phyloP scores from a whole-genome alignment of 2,329 filamentous ascomycete genomes.

The Pseudogymnoascus sp. region DNA sequence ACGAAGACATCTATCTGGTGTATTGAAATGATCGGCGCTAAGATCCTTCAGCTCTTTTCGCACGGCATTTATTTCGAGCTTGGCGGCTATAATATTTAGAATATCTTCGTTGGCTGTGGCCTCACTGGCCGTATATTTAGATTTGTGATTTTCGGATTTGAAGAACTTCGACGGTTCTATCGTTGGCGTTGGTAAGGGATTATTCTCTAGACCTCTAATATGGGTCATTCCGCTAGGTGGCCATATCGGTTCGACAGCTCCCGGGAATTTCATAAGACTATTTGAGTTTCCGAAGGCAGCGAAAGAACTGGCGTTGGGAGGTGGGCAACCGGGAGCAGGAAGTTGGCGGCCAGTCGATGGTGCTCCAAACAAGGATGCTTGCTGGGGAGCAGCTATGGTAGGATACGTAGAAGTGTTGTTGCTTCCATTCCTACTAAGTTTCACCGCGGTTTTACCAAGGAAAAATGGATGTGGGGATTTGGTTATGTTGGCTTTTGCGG shows the following conservation, averaged over 20 bases:
- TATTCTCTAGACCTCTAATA: slow-evolving; percentile 40
- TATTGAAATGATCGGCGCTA: slow-evolving; percentile 28
- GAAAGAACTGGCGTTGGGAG: background rate
- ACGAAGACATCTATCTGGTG: slow-evolving; percentile 41
- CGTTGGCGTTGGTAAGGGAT: background rate
- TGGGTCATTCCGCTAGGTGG: slow-evolving; percentile 57
- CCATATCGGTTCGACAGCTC: slow-evolving; percentile 61
- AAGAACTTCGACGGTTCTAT: background rate
- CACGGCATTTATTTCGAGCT: slow-evolving; percentile 6
- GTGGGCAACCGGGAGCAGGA: slow-evolving; percentile 12
- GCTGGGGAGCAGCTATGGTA: slow-evolving; percentile 33
- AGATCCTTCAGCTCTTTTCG: slow-evolving; percentile 14
- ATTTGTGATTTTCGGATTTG: slow-evolving; percentile 17
- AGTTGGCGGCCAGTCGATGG: slow-evolving; percentile 13
- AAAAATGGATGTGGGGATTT: slow-evolving; percentile 56
- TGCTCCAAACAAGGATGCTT: background rate
- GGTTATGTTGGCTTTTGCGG: background rate
- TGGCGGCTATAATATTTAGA: slow-evolving; percentile 16
- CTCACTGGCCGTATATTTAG: slow-evolving; percentile 22
- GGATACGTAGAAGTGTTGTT: slow-evolving; percentile 26
- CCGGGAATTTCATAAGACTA: slow-evolving; percentile 49
- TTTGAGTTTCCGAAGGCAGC: slow-evolving; percentile 12
- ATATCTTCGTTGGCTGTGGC: slow-evolving; percentile 22
- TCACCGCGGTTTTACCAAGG: slow-evolving; percentile 40
- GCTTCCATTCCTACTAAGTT: slow-evolving; percentile 13